Evolutionary conservation across 2,329 filamentous ascomycete genomes (phyloP).

Genomic region (Annulohypoxylon truncatum): DNA sequence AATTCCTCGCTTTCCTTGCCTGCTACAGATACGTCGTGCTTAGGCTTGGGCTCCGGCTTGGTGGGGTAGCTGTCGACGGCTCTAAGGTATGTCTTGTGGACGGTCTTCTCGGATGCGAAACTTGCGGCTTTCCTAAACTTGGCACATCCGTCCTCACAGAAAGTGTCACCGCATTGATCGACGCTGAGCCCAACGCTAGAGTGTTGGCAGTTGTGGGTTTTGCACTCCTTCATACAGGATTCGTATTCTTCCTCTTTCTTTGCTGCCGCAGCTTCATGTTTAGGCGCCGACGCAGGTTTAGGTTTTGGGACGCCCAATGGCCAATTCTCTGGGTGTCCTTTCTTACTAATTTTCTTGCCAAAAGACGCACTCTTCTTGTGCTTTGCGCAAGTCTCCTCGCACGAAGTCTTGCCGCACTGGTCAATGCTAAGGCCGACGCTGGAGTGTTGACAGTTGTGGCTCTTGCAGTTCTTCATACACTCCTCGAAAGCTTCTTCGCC

Average conservation of each 20-base stretch:
- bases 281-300: neutral
- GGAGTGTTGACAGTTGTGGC: constrained; percentile 27
- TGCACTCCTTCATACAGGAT: constrained; percentile 22
- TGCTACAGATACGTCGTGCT: neutral
- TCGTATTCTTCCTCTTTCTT: neutral
- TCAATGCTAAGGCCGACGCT: constrained; percentile 17
- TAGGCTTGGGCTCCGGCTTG: neutral
- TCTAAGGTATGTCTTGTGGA: neutral
- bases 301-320: too few species aligned
- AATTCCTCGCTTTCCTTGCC: neutral
- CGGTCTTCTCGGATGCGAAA: neutral
- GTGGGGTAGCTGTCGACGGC: neutral
- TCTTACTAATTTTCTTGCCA: neutral
- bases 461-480: constrained; percentile 25
- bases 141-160: neutral
- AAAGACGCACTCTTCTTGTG: neutral
- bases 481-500: neutral
- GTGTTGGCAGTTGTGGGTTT: constrained; percentile 29
- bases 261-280: neutral
- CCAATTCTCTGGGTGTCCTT: too few species aligned
- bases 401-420: constrained; percentile 26
- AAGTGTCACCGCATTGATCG: constrained; percentile 12
- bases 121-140: neutral
- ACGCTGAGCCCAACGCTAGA: constrained; percentile 14
- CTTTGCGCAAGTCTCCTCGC: constrained; percentile 21